A percentile compares a stretch with the other conserved stretches of the same genome.
Conservation (phyloP, 306 rosid genomes). For the Lathyrus tuberosus region DNA sequence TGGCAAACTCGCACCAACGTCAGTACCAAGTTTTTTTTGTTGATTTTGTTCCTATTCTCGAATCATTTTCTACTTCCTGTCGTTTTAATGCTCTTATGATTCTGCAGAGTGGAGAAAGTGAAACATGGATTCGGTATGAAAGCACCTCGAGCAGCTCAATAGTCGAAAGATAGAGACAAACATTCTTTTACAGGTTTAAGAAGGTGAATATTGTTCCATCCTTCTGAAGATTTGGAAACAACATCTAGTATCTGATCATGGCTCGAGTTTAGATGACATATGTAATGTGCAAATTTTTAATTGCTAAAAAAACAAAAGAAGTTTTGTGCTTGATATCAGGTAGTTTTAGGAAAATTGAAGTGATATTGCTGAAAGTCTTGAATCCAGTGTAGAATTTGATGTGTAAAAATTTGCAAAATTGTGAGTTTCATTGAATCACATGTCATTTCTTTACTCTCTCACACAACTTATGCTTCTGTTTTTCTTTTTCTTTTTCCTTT, state of each 20-base stretch:
- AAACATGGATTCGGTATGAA: constrained; percentile 97
- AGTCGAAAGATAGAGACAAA: constrained; percentile 31
- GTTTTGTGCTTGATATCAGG: constrained; percentile 15
- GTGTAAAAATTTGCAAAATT: constrained; percentile 15
- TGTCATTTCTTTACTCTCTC: too few species aligned
- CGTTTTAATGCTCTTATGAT: constrained; percentile 10
- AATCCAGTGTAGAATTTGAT: constrained; percentile 28
- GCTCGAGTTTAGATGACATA: constrained; percentile 36
- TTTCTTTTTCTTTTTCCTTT: too few species aligned
- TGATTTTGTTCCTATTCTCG: constrained; percentile 3
- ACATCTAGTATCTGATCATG: constrained; percentile 15
- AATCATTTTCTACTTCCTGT: background rate
- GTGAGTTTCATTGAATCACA: too few species aligned
- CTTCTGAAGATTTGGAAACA: constrained; percentile 29
- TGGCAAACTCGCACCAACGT: constrained; percentile 99
- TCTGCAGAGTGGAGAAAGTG: constrained; percentile 81
- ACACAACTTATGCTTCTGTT: too few species aligned
- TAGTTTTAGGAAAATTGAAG: constrained; percentile 30
- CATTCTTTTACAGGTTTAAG: constrained; percentile 19
- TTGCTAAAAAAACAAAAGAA: constrained; percentile 26
- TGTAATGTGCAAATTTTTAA: constrained; percentile 15
- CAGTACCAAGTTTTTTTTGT: constrained; percentile 41
- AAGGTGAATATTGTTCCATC: constrained; percentile 32
- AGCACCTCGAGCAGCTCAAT: constrained; percentile 59
- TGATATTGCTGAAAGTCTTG: constrained; percentile 20